A percentile compares a stretch with the other conserved stretches of the same genome.
phyloP scores from a whole-genome alignment of 23 red algal genomes.

The Gracilaria caudata region DNA sequence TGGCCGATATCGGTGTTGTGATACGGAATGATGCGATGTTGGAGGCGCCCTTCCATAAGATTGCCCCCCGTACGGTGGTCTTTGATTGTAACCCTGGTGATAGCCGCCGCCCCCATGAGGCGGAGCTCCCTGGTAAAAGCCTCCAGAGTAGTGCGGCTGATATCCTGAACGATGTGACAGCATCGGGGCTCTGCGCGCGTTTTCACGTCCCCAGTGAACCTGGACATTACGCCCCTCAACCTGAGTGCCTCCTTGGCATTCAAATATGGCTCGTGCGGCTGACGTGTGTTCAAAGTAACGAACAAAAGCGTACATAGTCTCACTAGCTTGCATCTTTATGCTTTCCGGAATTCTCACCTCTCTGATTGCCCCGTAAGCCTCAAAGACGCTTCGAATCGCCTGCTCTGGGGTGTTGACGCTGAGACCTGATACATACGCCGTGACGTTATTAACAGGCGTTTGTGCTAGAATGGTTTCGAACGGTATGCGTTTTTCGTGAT shows the following conservation, averaged over 20 bases:
- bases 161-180: constrained; percentile 4
- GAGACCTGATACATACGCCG: constrained; percentile 79
- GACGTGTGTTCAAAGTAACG: constrained; percentile 74
- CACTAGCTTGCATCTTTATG: constrained; percentile 58
- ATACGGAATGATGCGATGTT: constrained; percentile 10
- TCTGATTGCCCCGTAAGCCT: constrained; percentile 59
- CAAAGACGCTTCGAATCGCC: constrained; percentile 61
- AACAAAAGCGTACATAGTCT: constrained; percentile 91
- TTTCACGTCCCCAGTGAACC: constrained; percentile 84
- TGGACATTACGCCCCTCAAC: constrained; percentile 49
- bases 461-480: constrained; percentile 69
- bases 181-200: constrained; percentile 27
- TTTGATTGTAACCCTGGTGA: constrained; percentile 27
- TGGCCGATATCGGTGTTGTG: constrained; percentile 61
- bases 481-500: constrained; percentile 29
- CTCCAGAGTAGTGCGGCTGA: background rate
- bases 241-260: constrained; percentile 50
- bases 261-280: constrained; percentile 86
- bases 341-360: constrained; percentile 86
- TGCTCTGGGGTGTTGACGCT: constrained; percentile 40
- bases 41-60: constrained; percentile 30
- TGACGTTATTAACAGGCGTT: constrained; percentile 72
- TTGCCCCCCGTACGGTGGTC: constrained; percentile 10
- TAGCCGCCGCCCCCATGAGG: background rate
- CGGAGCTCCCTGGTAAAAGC: constrained; percentile 16